Evolutionary conservation across 2,329 filamentous ascomycete species (phyloP).

Genomic region (Cytospora chrysosperma): DNA sequence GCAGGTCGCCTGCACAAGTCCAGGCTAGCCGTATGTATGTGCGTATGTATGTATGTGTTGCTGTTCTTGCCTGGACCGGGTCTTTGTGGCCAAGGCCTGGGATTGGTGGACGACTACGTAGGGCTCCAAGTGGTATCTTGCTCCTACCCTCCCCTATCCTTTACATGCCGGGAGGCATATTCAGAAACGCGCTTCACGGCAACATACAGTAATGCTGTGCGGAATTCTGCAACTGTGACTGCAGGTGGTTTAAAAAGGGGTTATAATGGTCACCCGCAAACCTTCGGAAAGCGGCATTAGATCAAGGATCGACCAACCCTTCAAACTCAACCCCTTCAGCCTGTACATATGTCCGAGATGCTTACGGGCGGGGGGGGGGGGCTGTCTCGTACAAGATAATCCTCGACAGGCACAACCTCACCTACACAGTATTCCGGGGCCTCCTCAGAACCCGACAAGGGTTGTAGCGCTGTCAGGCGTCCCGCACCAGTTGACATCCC

Average conservation of each 20-base stretch:
- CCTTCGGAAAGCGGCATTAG: background rate
- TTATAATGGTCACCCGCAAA: background rate
- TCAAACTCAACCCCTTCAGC: background rate
- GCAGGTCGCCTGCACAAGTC: constrained; percentile 20
- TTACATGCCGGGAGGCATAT: background rate
- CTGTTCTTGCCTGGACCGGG: background rate
- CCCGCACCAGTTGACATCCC: no score
- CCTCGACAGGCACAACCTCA: background rate
- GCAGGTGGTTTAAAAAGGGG: background rate
- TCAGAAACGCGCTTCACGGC: background rate
- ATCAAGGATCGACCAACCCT: background rate
- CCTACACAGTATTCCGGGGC: no score
- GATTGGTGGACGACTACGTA: background rate
- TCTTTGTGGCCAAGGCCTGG: background rate
- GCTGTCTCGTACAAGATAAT: background rate
- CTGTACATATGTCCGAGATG: background rate
- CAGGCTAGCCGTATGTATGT: background rate
- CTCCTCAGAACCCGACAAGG: background rate
- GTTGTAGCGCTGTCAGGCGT: background rate
- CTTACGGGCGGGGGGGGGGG: no score
- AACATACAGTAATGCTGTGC: background rate
- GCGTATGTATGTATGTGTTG: background rate
- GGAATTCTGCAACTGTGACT: background rate
- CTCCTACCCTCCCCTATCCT: background rate
- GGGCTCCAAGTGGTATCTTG: background rate